Percentiles rank a stretch among this genome's conserved stretches.
Evolutionary conservation across 1,284 basidiomycete genomes (phyloP).

Genomic region (Rhizopogon hawkerae): DNA sequence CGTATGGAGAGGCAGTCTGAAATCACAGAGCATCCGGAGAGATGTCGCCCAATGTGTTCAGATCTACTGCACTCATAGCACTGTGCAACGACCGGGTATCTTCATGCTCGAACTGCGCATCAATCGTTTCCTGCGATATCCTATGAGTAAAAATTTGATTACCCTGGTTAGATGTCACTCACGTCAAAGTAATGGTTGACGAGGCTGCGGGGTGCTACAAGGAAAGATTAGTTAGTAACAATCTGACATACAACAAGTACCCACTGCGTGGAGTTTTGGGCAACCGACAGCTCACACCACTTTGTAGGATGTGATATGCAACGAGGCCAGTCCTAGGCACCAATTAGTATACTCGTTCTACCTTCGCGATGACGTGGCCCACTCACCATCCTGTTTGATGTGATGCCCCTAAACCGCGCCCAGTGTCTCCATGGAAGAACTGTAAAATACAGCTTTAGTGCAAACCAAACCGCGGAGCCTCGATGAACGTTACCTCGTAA

Average conservation of each 20-base stretch:
- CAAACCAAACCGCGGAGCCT: not conserved
- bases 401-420: conserved; percentile 87
- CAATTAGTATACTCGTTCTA: not conserved
- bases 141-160: conserved; percentile 6
- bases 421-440: conserved; percentile 95
- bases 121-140: conserved; percentile 59
- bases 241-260: conserved; percentile 20
- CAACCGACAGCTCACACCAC: conserved; percentile 73
- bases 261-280: conserved; percentile 83
- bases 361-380: conserved; percentile 6
- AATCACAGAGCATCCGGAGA: conserved; percentile 68
- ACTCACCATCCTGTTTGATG: conserved; percentile 94
- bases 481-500: conserved; percentile 57
- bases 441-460: conserved; percentile 25
- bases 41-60: conserved; percentile 62
- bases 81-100: conserved; percentile 55
- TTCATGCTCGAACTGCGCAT: conserved; percentile 61
- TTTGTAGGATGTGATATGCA: conserved; percentile 86
- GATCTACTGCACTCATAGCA: conserved; percentile 49
- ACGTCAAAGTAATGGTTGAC: conserved; percentile 94
- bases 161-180: conserved; percentile 21
- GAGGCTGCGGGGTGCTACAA: conserved; percentile 74
- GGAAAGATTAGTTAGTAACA: conserved; percentile 5
- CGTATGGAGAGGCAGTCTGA: not conserved
- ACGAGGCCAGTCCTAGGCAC: conserved; percentile 74